Evolutionary conservation across 2,329 filamentous ascomycete genomes (phyloP), one percentile per base, ranked within the genome.

Genomic region (Lecanoromycetidae sp.): DNA sequence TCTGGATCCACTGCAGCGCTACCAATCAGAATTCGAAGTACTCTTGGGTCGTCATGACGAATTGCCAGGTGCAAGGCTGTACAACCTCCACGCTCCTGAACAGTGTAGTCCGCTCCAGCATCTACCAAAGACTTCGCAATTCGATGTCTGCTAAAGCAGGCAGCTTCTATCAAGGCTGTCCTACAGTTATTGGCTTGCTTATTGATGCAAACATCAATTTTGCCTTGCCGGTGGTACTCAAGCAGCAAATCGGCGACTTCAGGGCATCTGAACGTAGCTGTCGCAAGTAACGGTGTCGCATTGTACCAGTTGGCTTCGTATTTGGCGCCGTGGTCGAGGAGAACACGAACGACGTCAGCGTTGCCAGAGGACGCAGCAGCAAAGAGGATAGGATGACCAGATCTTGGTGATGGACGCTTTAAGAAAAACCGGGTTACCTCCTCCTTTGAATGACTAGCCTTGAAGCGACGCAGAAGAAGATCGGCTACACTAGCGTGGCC

Each of bases 251-350:
- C 29, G 42, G 48, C 34, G 17, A 50, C 30, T 13, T 30, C 30
- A 5, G 48, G 35, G 19, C 30, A 25, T 27, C 13, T 20, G 30
- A 35, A 50, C 7, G 42, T 46, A 9, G 43, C 42, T 7, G 48
- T 46, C 9, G 48, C 48, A 25, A 34, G 27, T 19, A 50, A 22
- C 3, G 48, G 48, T 15, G 48, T 46, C 10, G 42, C 34, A 1
- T 29, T 29, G 32, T 33, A 46, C 48, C 48, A 50, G 15, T 50
- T 50, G 23, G 30, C 34, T 25, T 41, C 32, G 20, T 50, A 50
- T 9, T 19, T 22, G n/a, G 27, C 36, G 20, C 42, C 27, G 36
- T 40, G 30, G n/a, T 50, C 43, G 5, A 50, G 35, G 6, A 50
- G 43, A 8, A 40, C 22, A 15, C 27, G 19, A 12, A 46, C 42